Conservation (phyloP, 2,329 filamentous ascomycete species). For the Pseudogymnoascus sp. region DNA sequence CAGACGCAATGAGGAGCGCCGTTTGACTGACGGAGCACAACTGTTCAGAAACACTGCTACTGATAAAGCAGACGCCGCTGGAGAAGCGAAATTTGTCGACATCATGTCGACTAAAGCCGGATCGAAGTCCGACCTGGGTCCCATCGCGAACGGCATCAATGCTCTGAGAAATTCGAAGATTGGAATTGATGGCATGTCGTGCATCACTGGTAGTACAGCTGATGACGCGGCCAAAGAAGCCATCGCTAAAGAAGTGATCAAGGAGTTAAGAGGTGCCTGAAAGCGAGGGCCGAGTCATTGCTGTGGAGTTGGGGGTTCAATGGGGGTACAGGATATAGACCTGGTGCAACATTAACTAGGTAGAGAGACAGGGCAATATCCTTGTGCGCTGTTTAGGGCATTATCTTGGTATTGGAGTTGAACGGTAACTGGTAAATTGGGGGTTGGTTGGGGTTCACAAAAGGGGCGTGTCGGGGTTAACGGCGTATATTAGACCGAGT, state of each 20-base stretch:
- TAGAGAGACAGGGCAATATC: neutral
- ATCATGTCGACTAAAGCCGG: slow-evolving; percentile 13
- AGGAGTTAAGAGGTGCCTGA: neutral
- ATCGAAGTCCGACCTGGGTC: neutral
- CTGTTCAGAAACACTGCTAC: slow-evolving; percentile 26
- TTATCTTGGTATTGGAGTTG: neutral
- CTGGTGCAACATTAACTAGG: neutral
- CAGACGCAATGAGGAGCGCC: slow-evolving; percentile 33
- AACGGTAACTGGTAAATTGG: neutral
- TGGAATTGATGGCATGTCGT: slow-evolving; percentile 1
- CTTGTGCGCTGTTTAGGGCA: neutral
- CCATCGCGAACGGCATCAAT: slow-evolving; percentile 6
- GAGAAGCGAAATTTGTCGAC: slow-evolving; percentile 29
- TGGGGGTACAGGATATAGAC: neutral
- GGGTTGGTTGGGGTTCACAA: neutral
- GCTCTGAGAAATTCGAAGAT: slow-evolving; percentile 4
- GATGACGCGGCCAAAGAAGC: neutral
- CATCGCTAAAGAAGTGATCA: slow-evolving; percentile 1
- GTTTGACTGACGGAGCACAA: slow-evolving; percentile 32
- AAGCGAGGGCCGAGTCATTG: neutral
- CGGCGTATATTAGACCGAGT: neutral
- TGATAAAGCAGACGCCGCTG: slow-evolving; percentile 26
- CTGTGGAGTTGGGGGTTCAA: neutral
- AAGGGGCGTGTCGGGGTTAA: slow-evolving; percentile 7
- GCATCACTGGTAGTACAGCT: neutral